Evolutionary conservation across 768 basidiomycete genomes (phyloP).

Genomic region (Peribolospora baueri): DNA sequence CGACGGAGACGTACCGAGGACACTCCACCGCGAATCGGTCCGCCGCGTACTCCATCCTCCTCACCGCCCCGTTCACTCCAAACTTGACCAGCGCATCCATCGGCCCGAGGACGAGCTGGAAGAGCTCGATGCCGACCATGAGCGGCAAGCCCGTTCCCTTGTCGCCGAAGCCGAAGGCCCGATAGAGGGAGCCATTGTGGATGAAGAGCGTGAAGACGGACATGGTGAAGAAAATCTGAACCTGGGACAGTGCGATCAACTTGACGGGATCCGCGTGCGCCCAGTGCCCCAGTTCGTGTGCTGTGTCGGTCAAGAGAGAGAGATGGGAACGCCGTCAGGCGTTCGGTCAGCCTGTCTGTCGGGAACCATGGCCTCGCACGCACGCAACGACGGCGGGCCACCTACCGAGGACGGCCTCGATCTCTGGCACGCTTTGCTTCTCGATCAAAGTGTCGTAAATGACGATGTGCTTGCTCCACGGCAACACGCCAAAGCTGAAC

Average conservation of each 20-base stretch:
- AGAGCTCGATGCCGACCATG: constrained; percentile 21
- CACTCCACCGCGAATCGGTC: constrained; percentile 9
- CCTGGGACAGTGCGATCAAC: constrained; percentile 57
- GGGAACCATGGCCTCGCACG: not conserved
- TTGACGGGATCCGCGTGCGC: constrained; percentile 37
- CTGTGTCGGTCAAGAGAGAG: constrained; percentile 19
- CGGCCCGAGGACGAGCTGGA: constrained; percentile 19
- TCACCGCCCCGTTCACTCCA: constrained; percentile 7
- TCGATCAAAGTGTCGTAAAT: constrained; percentile 94
- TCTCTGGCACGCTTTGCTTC: constrained; percentile 66
- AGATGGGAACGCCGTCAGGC: not conserved
- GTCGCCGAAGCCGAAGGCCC: constrained; percentile 18
- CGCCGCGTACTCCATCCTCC: constrained; percentile 11
- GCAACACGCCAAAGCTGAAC: not conserved
- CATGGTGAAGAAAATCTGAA: constrained; percentile 59
- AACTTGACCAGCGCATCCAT: constrained; percentile 19
- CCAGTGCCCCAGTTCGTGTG: constrained; percentile 95
- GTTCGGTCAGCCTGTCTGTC: not conserved
- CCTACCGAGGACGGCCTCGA: constrained; percentile 70
- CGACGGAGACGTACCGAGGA: constrained; percentile 1
- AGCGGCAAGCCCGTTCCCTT: constrained; percentile 16
- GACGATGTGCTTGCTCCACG: constrained; percentile 72
- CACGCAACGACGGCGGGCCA: constrained; percentile 10
- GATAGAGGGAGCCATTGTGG: constrained; percentile 18
- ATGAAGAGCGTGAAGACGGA: constrained; percentile 20